A percentile compares a stretch with the other conserved stretches of the same genome.
Evolutionary conservation across 306 rosid genomes (phyloP).

Genomic region (Castanea sativa): DNA sequence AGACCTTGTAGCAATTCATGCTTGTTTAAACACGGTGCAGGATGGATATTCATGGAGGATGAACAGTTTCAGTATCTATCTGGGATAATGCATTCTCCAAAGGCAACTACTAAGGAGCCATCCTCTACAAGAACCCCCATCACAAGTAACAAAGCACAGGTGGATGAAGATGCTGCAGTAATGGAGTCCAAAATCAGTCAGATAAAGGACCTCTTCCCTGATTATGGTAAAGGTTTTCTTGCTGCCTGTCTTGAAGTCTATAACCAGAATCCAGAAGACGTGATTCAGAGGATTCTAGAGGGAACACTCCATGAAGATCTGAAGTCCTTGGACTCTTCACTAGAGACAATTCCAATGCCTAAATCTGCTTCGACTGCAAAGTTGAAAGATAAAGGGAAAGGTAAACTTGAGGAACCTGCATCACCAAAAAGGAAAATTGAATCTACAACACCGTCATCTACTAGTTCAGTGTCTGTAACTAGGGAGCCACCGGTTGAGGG

Average conservation of each 20-base stretch:
- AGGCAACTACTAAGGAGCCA: conserved; percentile 38
- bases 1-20: conserved; percentile 15
- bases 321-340: conserved; percentile 60
- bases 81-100: conserved; percentile 41
- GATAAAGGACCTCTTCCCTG: conserved; percentile 89
- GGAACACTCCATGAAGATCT: conserved; percentile 87
- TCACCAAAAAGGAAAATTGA: conserved; percentile 34
- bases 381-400: conserved; percentile 85
- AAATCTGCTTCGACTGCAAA: conserved; percentile 31
- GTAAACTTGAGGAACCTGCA: conserved; percentile 54
- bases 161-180: conserved; percentile 71
- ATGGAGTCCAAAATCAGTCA: conserved; percentile 89
- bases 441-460: conserved; percentile 30
- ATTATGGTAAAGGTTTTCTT: conserved; percentile 82
- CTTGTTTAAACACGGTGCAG: conserved; percentile 47
- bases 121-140: conserved; percentile 21
- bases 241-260: conserved; percentile 88
- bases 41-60: conserved; percentile 81
- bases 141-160: conserved; percentile 37
- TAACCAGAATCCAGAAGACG: conserved; percentile 97
- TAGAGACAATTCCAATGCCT: conserved; percentile 57
- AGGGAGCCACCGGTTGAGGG: conserved; percentile 43
- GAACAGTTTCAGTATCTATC: conserved; percentile 72
- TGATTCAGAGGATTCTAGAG: conserved; percentile 90
- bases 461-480: conserved; percentile 23